Conservation (phyloP, 345 rosid genomes). For the Cardamine chenopodiifolia region DNA sequence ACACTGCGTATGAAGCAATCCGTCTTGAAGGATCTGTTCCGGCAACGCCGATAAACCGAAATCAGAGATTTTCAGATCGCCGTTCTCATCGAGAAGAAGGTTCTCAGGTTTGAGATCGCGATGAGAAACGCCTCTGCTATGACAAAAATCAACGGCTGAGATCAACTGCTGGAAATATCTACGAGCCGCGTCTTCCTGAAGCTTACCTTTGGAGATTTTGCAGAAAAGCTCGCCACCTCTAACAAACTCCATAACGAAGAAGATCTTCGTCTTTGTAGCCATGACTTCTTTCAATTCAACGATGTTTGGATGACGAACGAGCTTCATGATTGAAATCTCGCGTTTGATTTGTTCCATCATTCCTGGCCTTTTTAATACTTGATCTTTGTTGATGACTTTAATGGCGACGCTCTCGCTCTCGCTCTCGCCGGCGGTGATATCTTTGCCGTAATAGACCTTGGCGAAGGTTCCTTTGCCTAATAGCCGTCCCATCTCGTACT, state of each 20-base stretch:
- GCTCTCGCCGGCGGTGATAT: slow-evolving; percentile 44
- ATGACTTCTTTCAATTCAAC: slow-evolving; percentile 73
- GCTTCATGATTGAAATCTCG: slow-evolving; percentile 76
- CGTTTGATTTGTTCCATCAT: slow-evolving; percentile 79
- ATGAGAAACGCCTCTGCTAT: slow-evolving; percentile 81
- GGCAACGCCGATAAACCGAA: slow-evolving; percentile 84
- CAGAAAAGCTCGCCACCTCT: slow-evolving; percentile 78
- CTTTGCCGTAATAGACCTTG: slow-evolving; percentile 67
- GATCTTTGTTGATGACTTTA: slow-evolving; percentile 66
- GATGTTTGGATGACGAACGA: slow-evolving; percentile 74
- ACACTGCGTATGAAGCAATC: slow-evolving; percentile 80
- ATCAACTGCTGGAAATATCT: slow-evolving; percentile 74
- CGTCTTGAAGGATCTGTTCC: slow-evolving; percentile 72
- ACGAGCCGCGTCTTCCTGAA: slow-evolving; percentile 58
- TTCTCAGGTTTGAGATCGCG: slow-evolving; percentile 89
- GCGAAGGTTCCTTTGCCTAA: slow-evolving; percentile 93
- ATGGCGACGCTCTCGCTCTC: slow-evolving; percentile 63
- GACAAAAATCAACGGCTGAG: slow-evolving; percentile 79
- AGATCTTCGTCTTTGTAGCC: slow-evolving; percentile 74
- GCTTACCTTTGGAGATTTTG: slow-evolving; percentile 60
- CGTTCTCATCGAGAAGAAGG: slow-evolving; percentile 72
- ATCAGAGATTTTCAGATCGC: slow-evolving; percentile 70
- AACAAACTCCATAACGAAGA: slow-evolving; percentile 83
- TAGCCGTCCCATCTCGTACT: slow-evolving; percentile 70
- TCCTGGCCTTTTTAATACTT: slow-evolving; percentile 45